Evolutionary conservation across 176 grass and related monocot species (phyloP).

Genomic region (Aegilops bicornis): DNA sequence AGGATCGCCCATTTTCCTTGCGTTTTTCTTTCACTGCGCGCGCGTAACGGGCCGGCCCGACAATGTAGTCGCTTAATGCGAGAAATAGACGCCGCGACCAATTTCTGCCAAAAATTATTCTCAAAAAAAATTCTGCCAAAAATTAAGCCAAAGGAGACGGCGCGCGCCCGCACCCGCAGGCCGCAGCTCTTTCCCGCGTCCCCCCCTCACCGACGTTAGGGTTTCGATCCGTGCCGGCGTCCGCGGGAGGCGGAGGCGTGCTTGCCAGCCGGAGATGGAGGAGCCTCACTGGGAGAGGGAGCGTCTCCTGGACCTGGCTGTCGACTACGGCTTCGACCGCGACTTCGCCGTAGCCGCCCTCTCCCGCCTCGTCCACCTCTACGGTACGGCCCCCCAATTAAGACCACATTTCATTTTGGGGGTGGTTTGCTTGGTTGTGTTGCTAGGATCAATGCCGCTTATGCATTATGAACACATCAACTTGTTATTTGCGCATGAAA

Average conservation of each 20-base stretch:
- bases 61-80: too few relatives aligned
- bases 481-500: background rate
- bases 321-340: conserved; percentile 16
- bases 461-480: background rate
- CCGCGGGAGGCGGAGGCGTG: background rate
- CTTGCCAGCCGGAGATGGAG: background rate
- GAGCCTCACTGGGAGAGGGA: background rate
- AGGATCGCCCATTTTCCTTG: too few relatives aligned
- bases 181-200: background rate
- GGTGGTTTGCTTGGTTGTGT: background rate
- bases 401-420: background rate
- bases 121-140: too few relatives aligned
- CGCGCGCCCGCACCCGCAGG: background rate
- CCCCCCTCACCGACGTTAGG: background rate
- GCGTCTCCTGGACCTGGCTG: conserved; percentile 3
- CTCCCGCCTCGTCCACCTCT: background rate
- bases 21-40: too few relatives aligned
- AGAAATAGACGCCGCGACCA: too few relatives aligned
- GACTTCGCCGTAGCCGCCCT: background rate
- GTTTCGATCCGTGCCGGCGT: background rate
- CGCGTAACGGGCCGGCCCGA: too few relatives aligned
- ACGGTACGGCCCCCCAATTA: background rate
- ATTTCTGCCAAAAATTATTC: too few relatives aligned
- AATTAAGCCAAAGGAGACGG: background rate
- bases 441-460: background rate